Base-by-base conservation (phyloP, 441 rosid genomes). In the Codiaeum variegatum region DNA sequence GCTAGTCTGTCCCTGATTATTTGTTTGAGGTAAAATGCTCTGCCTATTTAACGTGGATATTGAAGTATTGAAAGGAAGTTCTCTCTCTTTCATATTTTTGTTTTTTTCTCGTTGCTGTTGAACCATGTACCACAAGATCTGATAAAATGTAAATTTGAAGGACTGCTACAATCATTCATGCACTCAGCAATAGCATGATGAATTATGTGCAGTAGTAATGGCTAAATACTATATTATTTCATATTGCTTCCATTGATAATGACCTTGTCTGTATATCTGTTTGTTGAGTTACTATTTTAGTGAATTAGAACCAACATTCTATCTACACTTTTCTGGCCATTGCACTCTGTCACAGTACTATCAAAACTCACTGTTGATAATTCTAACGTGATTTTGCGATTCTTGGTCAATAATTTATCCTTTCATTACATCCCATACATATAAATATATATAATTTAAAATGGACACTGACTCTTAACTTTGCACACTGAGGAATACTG, bases 361-460 rank as follows among this genome's bases (percentile, higher is more conserved):
- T 15, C 19, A 60, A 44, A 46, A 42, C 40, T 59, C n/a, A n/a
- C n/a, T 61, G 5, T 46, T n/a, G 38, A 73, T 44, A 28, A 56
- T 26, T 44, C 55, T 49, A 15, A 66, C 44, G 44, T 24, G 34
- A 58, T 73, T 21, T 21, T 32, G 3, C 23, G 16, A 19, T 44
- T 54, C 18, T 28, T 58, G 23, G 2, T 24, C 34, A 49, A 10
- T 46, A 61, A 18, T 21, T 44, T 15, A 11, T 8, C 18, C 36
- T 13, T 56, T 15, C 34, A 18, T 44, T 46, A 34, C 26, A 49
- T 67, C 13, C 72, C 29, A 58, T 55, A 46, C 46, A 18, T 66
- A 58, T 55, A 46, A 46, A 18, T 66, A n/a, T 32, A 73, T 46
- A 11, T 58, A 34, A 32, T 16, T 24, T 58, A 32, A 46, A 73